Evolutionary conservation across 805 yeast species (phyloP).

Genomic region (Candida germanica): DNA sequence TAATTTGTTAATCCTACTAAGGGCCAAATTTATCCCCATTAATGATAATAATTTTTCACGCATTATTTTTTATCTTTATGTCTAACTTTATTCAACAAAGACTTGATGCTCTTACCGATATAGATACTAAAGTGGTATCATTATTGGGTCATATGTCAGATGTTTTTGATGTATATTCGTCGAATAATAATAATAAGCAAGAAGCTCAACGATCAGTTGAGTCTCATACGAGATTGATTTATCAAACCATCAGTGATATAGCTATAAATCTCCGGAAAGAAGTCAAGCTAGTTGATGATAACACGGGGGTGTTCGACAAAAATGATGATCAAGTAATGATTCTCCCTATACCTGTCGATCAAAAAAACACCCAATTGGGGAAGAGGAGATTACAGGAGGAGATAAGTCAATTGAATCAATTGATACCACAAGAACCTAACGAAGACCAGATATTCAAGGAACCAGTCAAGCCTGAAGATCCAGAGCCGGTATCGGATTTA

Average conservation of each 20-base stretch:
- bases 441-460: slow-evolving; percentile 7
- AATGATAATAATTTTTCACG: not conserved
- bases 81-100: slow-evolving; percentile 49
- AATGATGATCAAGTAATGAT: slow-evolving; percentile 48
- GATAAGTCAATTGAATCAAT: slow-evolving; percentile 21
- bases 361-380: slow-evolving; percentile 69
- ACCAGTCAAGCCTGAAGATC: slow-evolving; percentile 2
- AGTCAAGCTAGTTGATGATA: slow-evolving; percentile 60
- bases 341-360: slow-evolving; percentile 65
- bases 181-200: slow-evolving; percentile 19
- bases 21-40: slow-evolving; percentile 41
- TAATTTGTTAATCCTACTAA: slow-evolving; percentile 30
- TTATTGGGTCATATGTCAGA: slow-evolving; percentile 48
- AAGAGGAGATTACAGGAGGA: slow-evolving; percentile 52
- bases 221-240: slow-evolving; percentile 45
- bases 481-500: too few species aligned
- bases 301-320: slow-evolving; percentile 46
- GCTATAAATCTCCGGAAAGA: slow-evolving; percentile 64
- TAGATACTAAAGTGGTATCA: slow-evolving; percentile 52
- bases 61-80: not conserved
- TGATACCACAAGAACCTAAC: slow-evolving; percentile 13
- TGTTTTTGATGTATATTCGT: slow-evolving; percentile 42
- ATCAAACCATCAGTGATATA: slow-evolving; percentile 52
- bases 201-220: slow-evolving; percentile 39
- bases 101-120: slow-evolving; percentile 48